phyloP scores from a whole-genome alignment of 192 early-diverging fungal species.

The Spizellomyces punctatus region DNA sequence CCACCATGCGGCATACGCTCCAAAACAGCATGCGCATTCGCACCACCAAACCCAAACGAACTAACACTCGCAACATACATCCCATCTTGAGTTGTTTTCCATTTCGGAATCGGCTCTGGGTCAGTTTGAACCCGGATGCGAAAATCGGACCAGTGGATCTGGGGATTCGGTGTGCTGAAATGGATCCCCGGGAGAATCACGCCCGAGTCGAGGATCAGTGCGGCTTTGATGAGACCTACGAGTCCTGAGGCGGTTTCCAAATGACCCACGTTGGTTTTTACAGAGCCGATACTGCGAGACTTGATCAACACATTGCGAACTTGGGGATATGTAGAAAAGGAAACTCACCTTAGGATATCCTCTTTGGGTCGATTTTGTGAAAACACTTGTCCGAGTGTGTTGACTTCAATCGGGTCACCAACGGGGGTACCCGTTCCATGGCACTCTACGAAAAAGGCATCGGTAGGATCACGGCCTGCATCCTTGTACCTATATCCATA shows the following conservation, averaged over 20 bases:
- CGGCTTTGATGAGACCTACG: slow-evolving; percentile 33
- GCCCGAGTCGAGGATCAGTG: slow-evolving; percentile 31
- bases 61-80: slow-evolving; percentile 32
- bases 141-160: slow-evolving; percentile 30
- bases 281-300: slow-evolving; percentile 21
- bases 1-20: not conserved
- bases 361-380: slow-evolving; percentile 7
- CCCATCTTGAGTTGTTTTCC: slow-evolving; percentile 14
- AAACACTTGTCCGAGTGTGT: slow-evolving; percentile 32
- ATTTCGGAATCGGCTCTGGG: slow-evolving; percentile 14
- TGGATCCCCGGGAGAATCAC: slow-evolving; percentile 29
- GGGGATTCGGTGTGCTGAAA: slow-evolving; percentile 32
- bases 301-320: not conserved
- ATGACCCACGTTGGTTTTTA: slow-evolving; percentile 41
- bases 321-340: not conserved
- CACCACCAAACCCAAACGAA: slow-evolving; percentile 35
- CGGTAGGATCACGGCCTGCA: slow-evolving; percentile 20
- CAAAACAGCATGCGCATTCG: slow-evolving; percentile 38
- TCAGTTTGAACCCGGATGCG: slow-evolving; percentile 35
- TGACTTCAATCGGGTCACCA: slow-evolving; percentile 43
- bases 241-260: slow-evolving; percentile 24
- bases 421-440: slow-evolving; percentile 40
- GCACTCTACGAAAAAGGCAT: slow-evolving; percentile 38
- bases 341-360: not conserved
- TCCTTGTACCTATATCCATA: too few relatives aligned